Evolutionary conservation across 176 grass and related monocot genomes (phyloP), one percentile per base, ranked within the genome.

Genomic region (Hordeum marinum): DNA sequence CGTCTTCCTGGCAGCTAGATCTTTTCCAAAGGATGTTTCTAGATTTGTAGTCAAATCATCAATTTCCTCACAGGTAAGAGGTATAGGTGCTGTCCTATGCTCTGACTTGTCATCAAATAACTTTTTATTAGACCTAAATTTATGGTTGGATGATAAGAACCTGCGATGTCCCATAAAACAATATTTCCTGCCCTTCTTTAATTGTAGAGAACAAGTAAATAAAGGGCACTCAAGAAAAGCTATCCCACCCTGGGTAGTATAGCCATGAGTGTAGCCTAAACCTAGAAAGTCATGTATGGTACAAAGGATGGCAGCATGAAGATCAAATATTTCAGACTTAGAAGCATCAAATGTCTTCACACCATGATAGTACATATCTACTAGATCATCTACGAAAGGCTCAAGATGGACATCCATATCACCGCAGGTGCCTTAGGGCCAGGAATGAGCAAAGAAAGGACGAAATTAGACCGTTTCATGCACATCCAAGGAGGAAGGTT

Each of bases 401-500:
- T n/a, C n/a, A n/a, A n/a, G n/a, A n/a, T n/a, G n/a, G n/a, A n/a
- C n/a, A n/a, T n/a, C n/a, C n/a, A n/a, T n/a, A n/a, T n/a, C n/a
- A n/a, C n/a, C 34, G 35, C 27, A 80, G 78, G 61, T 13, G 26
- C 42, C 43, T 7, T 20, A 4, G 9, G 15, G 13, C 41, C 62
- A 34, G 41, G 62, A 52, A 65, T 67, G 29, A 80, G 10, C 21
- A 80, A 50, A 20, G 37, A 64, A 1, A 79, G 36, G 24, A 79
- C 67, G 17, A 80, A 67, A 21, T 80, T 80, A 4, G 78, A 43
- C 46, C 48, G 78, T 7, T 80, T 67, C 78, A 80, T 52, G 41
- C 41, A 67, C 17, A 67, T 21, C 27, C 17, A 67, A n/a, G 26
- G 40, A 50, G 62, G 62, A 48, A 67, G 11, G 17, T 66, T 80